Evolutionary conservation across 2,329 filamentous ascomycete species (phyloP), one percentile per base, ranked within the genome.

Genomic region (Drechslerella coelobrocha): DNA sequence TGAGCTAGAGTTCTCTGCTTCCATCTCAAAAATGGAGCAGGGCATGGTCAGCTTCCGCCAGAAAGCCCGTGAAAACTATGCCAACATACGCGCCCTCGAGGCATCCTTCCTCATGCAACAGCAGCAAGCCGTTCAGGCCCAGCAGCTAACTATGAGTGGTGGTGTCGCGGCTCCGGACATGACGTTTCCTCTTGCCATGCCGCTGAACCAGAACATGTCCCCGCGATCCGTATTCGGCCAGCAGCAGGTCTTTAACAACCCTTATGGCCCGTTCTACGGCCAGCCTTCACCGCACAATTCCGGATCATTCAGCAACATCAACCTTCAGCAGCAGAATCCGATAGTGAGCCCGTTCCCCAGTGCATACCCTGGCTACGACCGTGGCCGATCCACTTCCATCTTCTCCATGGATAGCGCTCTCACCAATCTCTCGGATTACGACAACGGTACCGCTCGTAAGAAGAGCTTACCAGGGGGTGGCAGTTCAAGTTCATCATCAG

Each of bases 331-430:
- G 26, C 68, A 66, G 51, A 66, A 63, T 48, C 62, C 57, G 31
- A 73, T 61, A 43, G 56, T 56, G 45, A 74, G 51, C 53, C 68
- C 50, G 10, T 68, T 45, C 50, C 69, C 71, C 1, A 62, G 54
- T 14, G 56, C 56, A n/a, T 61, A 62, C 29, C 37, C 50, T 41
- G 23, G 50, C 14, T 55, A 68, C 23, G 56, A 63, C 61, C 73
- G 74, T 31, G 73, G 68, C 47, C 74, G 74, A 57, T 75, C 74
- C n/a, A 72, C 72, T 4, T 74, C 73, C 7, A 73, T 75, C 37
- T 75, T 75, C 53, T 75, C 73, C 2, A 74, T 73, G 59, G 74
- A 74, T 9, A 75, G 74, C 21, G 74, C 74, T 37, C 43, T 75
- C 24, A 75, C 74, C 17, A 75, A 75, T 57, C 62, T 75, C 48